phyloP scores from a whole-genome alignment of 2,329 filamentous ascomycete species.

The Moelleriella libera region DNA sequence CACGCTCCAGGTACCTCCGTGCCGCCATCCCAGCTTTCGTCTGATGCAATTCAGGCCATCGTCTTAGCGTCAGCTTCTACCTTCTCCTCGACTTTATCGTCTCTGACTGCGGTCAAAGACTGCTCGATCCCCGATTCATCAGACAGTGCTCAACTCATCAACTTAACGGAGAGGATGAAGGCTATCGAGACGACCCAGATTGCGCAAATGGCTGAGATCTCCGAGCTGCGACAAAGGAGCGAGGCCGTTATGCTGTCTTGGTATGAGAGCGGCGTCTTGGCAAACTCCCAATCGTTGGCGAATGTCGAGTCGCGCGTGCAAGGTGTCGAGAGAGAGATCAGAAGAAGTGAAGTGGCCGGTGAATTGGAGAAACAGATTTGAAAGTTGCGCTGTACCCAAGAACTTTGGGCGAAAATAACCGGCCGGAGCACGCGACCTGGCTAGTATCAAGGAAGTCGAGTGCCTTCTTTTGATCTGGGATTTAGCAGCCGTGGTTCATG shows the following conservation, averaged over 20 bases:
- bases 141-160: conserved; percentile 40
- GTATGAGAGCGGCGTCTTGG: conserved; percentile 61
- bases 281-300: conserved; percentile 53
- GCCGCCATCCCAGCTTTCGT: conserved; percentile 37
- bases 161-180: conserved; percentile 47
- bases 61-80: conserved; percentile 41
- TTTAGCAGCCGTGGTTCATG: too few species aligned
- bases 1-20: conserved; percentile 27
- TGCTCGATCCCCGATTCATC: conserved; percentile 41
- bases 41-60: conserved; percentile 35
- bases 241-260: conserved; percentile 50
- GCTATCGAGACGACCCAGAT: conserved; percentile 45
- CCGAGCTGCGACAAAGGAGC: conserved; percentile 47
- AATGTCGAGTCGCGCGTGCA: conserved; percentile 56
- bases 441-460: too few species aligned
- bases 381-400: conserved; percentile 1
- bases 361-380: conserved; percentile 30
- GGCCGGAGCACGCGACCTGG: too few species aligned
- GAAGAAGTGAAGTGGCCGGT: conserved; percentile 46
- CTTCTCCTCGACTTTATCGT: conserved; percentile 41
- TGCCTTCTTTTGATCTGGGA: too few species aligned
- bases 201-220: conserved; percentile 47
- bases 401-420: background rate
- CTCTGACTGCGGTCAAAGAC: conserved; percentile 41
- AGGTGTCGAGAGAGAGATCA: conserved; percentile 49